Evolutionary conservation across 2,329 filamentous ascomycete species (phyloP).

Genomic region (Penicillium hesseltinei): DNA sequence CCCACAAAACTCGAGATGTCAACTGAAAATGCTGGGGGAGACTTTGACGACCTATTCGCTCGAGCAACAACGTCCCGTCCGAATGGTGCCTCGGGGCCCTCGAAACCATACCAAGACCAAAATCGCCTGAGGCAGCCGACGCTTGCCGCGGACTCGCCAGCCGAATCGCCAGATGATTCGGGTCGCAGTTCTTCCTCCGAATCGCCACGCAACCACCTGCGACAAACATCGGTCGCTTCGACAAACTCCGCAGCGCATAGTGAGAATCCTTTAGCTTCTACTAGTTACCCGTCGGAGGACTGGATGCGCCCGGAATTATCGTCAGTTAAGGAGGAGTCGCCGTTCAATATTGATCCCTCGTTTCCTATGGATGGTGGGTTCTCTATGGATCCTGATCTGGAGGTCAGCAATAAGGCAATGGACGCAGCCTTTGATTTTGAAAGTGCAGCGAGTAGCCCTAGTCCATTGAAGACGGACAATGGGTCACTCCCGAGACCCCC

Average conservation of each 20-base stretch:
- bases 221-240: constrained; percentile 43
- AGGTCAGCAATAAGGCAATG: constrained; percentile 49
- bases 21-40: constrained; percentile 36
- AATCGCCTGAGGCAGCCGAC: constrained; percentile 35
- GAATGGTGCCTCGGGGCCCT: constrained; percentile 28
- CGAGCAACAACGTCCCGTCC: constrained; percentile 33
- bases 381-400: constrained; percentile 39
- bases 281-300: constrained; percentile 35
- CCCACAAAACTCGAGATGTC: constrained; percentile 38
- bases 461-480: constrained; percentile 37
- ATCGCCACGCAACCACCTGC: constrained; percentile 42
- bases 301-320: constrained; percentile 40
- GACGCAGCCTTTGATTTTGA: constrained; percentile 51
- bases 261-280: constrained; percentile 35
- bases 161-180: constrained; percentile 46
- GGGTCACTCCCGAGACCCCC: constrained; percentile 24
- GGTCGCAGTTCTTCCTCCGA: constrained; percentile 46
- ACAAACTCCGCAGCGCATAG: constrained; percentile 41
- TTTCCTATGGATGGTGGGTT: constrained; percentile 36
- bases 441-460: constrained; percentile 48
- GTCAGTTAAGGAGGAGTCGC: constrained; percentile 40
- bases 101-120: constrained; percentile 32
- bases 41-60: constrained; percentile 45
- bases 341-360: constrained; percentile 41
- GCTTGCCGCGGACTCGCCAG: constrained; percentile 40